Conservation (phyloP, 2,329 filamentous ascomycete genomes). For the Colletotrichum higginsianum region DNA sequence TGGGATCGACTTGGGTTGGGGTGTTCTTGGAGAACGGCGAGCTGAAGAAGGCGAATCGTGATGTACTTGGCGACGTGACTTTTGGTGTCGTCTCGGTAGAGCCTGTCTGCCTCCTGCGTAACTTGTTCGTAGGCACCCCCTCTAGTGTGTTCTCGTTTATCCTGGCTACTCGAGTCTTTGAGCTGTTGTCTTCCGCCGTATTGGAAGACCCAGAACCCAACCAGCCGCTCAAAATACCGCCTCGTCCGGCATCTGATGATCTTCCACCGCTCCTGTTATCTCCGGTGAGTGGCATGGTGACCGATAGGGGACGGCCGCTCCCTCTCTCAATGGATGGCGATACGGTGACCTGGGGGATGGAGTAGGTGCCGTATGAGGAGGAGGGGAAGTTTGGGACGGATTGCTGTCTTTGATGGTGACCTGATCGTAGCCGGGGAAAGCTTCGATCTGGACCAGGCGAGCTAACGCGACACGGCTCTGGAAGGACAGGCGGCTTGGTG, state of each 20-base stretch:
- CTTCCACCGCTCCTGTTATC: conserved; percentile 52
- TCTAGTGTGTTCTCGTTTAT: conserved; percentile 45
- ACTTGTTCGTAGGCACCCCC: conserved; percentile 52
- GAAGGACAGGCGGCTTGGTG: conserved; percentile 39
- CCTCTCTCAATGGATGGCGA: conserved; percentile 48
- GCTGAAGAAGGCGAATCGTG: conserved; percentile 63
- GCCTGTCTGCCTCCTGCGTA: conserved; percentile 42
- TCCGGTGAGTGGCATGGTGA: conserved; percentile 60
- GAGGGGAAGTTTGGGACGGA: conserved; percentile 55
- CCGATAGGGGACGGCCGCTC: conserved; percentile 44
- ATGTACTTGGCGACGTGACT: conserved; percentile 50
- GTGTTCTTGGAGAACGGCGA: conserved; percentile 59
- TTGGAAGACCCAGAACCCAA: conserved; percentile 48
- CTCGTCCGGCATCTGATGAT: conserved; percentile 47
- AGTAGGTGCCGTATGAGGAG: conserved; percentile 47
- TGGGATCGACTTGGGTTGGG: conserved; percentile 44
- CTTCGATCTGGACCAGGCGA: conserved; percentile 24
- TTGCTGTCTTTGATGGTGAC: conserved; percentile 54
- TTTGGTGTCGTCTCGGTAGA: conserved; percentile 52
- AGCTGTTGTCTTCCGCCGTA: conserved; percentile 43
- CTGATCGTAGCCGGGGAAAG: conserved; percentile 24
- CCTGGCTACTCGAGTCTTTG: conserved; percentile 36
- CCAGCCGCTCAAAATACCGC: conserved; percentile 52
- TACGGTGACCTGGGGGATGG: conserved; percentile 30
- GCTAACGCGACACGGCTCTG: conserved; percentile 26